Evolutionary conservation across 31 red algal species (phyloP), one percentile per base, ranked within the genome.

Genomic region (Porphyra umbilicalis): DNA sequence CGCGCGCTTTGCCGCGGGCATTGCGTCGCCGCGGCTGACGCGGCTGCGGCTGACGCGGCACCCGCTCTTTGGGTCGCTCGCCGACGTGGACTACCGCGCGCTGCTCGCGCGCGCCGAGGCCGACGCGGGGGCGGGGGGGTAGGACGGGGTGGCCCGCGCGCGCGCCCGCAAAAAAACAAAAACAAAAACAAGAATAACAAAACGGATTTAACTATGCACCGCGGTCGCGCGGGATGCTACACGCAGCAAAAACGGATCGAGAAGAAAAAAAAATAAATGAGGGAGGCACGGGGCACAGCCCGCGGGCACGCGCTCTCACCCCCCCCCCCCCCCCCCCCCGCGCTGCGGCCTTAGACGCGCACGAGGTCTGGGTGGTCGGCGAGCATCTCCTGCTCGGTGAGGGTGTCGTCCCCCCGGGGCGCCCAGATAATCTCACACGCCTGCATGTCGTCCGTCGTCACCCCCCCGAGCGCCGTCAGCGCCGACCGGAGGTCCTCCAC

Each of bases 371-470:
- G 88, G 79, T 93, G 95, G 57, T 91, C 89, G 37, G 75, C 20
- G 15, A 97, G 86, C 88, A 97, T 79, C 77, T 97, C 88, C 75
- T 57, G 34, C 80, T 87, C 76, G 77, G 95, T 82, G 25, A 97
- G 75, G 15, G 83, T 75, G 75, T 97, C 95, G 4, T 77, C 15
- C 33, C 83, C 77, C 79, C 91, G 91, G 42, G 95, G 95, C 76
- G 92, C 91, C 95, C 95, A 97, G 16, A 97, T 83, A 18, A 97
- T 85, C 80, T 97, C 95, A 9, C 91, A 83, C 1, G 75, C 95
- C 87, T 97, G 95, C 79, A 97, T 76, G 30, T 35, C 42, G 15
- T 92, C 91, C 5, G 33, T 38, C 11, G 82, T 42, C 42, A 92
- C 79, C 18, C 75, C 75, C 33, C 80, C 86, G 39, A 97, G 76